These are phyloP conservation scores for Rhodomyrtus tomentosa DNA, from an alignment of 345 rosid species.

Conservation along the genomic window DNA sequence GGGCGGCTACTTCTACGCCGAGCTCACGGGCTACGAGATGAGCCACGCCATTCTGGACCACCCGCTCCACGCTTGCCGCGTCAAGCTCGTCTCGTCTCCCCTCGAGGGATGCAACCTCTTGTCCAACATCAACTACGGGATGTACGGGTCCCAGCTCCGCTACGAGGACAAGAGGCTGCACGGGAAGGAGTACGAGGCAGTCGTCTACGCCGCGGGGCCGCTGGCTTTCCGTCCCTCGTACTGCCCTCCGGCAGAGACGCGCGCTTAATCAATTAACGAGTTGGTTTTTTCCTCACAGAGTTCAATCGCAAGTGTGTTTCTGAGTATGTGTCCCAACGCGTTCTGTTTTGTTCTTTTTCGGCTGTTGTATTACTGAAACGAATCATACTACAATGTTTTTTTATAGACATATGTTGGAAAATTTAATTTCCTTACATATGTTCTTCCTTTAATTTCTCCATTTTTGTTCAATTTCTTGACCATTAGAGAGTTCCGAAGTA, in stretches of 20 bases:
- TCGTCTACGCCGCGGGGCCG: slow-evolving; percentile 71
- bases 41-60: slow-evolving; percentile 44
- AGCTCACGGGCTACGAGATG: slow-evolving; percentile 47
- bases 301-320: not conserved
- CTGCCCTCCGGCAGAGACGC: slow-evolving; percentile 23
- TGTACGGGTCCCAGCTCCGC: slow-evolving; percentile 48
- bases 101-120: slow-evolving; percentile 49
- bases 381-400: not conserved
- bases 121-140: slow-evolving; percentile 63
- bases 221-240: slow-evolving; percentile 71
- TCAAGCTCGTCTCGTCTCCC: slow-evolving; percentile 66
- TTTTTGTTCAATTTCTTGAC: not conserved
- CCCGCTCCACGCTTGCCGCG: slow-evolving; percentile 73
- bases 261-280: not conserved
- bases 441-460: not conserved
- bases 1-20: slow-evolving; percentile 63
- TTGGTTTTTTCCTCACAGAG: not conserved
- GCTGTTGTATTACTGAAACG: not conserved
- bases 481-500: not conserved
- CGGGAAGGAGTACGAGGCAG: slow-evolving; percentile 34
- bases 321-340: not conserved
- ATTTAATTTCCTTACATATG: not conserved
- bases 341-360: not conserved
- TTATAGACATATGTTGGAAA: not conserved
- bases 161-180: slow-evolving; percentile 41